Conservation (phyloP, 345 rosid species). For the Crucihimalaya himalaica region DNA sequence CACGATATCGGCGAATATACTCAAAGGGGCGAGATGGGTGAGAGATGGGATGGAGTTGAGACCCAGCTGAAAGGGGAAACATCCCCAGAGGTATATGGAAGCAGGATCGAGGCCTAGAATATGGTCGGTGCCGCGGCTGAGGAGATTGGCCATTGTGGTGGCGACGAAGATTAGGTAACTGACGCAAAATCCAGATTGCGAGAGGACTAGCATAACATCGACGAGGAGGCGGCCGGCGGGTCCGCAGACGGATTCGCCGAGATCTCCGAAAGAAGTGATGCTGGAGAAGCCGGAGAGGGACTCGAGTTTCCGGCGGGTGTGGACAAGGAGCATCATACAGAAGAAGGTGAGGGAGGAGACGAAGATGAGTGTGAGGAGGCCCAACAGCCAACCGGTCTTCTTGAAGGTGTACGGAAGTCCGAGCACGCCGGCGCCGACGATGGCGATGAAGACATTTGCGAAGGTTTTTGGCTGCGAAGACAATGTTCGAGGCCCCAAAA, state of each 20-base stretch:
- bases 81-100: slow-evolving; percentile 57
- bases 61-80: slow-evolving; percentile 78
- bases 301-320: slow-evolving; percentile 69
- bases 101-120: slow-evolving; percentile 60
- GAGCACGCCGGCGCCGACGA: slow-evolving; percentile 17
- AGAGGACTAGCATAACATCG: slow-evolving; percentile 63
- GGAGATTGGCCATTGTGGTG: slow-evolving; percentile 55
- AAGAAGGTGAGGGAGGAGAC: slow-evolving; percentile 54
- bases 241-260: slow-evolving; percentile 60
- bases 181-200: slow-evolving; percentile 75
- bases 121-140: slow-evolving; percentile 25
- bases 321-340: slow-evolving; percentile 76
- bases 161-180: slow-evolving; percentile 67
- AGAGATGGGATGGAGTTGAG: slow-evolving; percentile 64
- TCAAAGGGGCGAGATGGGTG: slow-evolving; percentile 78
- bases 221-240: slow-evolving; percentile 54
- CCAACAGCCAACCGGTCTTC: slow-evolving; percentile 73
- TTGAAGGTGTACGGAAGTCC: slow-evolving; percentile 43
- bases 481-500: slow-evolving; percentile 41
- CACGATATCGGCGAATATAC: slow-evolving; percentile 75
- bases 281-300: slow-evolving; percentile 49
- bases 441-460: slow-evolving; percentile 23
- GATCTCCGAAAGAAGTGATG: slow-evolving; percentile 70
- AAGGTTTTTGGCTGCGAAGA: slow-evolving; percentile 64
- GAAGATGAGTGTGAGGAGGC: slow-evolving; percentile 59